Conservation (phyloP, 768 basidiomycete species). For the Suillus weaverae region DNA sequence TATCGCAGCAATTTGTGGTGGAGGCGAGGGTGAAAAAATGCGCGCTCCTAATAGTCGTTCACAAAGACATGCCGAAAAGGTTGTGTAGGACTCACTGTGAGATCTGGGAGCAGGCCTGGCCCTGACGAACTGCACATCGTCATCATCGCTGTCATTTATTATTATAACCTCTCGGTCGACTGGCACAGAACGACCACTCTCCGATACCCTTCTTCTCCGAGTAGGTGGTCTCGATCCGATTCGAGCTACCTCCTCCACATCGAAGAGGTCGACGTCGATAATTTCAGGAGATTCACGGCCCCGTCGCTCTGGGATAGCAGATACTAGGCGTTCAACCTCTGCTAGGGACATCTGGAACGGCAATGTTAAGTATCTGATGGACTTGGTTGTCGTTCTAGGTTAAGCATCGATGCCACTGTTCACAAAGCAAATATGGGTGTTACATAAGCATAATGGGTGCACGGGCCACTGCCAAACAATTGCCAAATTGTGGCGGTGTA, state of each 20-base stretch:
- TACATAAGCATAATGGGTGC: slow-evolving; percentile 27
- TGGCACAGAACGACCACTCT: slow-evolving; percentile 21
- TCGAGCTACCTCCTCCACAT: slow-evolving; percentile 33
- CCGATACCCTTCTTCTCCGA: slow-evolving; percentile 27
- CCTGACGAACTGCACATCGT: slow-evolving; percentile 32
- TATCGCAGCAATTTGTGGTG: slow-evolving; percentile 35
- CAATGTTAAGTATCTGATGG: slow-evolving; percentile 8
- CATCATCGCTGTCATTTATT: slow-evolving; percentile 44
- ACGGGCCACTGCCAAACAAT: slow-evolving; percentile 33
- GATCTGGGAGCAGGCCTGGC: slow-evolving; percentile 20
- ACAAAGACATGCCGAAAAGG: not conserved
- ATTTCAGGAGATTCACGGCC: slow-evolving; percentile 29
- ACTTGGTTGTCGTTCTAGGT: slow-evolving; percentile 20
- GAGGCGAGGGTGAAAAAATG: slow-evolving; percentile 52
- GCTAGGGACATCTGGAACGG: slow-evolving; percentile 22
- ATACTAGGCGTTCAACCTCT: slow-evolving; percentile 11
- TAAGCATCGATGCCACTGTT: not conserved
- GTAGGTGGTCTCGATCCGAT: slow-evolving; percentile 23
- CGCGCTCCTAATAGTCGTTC: slow-evolving; percentile 22
- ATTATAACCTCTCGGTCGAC: slow-evolving; percentile 30
- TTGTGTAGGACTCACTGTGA: slow-evolving; percentile 16
- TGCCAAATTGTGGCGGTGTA: slow-evolving; percentile 27
- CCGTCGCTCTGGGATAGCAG: slow-evolving; percentile 15
- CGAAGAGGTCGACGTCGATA: slow-evolving; percentile 47
- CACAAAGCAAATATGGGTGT: slow-evolving; percentile 13